Percentiles rank a stretch among this genome's conserved stretches.
Evolutionary conservation across 164 flowering plant species (phyloP).

Genomic region (Aristolochia californica): DNA sequence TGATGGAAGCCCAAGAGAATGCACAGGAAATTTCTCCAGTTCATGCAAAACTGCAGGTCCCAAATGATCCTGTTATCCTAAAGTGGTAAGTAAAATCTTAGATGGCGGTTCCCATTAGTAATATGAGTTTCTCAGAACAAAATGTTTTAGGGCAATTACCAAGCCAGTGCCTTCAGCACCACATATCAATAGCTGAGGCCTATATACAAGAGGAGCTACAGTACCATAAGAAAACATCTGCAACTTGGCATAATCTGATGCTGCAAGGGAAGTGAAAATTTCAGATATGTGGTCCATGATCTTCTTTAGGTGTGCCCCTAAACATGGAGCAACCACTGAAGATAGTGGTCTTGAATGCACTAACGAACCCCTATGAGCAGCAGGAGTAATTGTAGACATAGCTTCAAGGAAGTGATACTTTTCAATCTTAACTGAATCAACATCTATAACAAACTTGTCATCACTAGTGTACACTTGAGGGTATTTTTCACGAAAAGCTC

Average conservation of each 20-base stretch:
- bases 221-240: slow-evolving; percentile 80
- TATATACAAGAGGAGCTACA: slow-evolving; percentile 77
- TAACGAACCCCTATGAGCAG: slow-evolving; percentile 94
- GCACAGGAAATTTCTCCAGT: slow-evolving; percentile 97
- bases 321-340: slow-evolving; percentile 77
- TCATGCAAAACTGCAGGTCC: slow-evolving; percentile 99
- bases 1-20: slow-evolving; percentile 90
- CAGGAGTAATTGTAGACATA: slow-evolving; percentile 95
- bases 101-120: slow-evolving; percentile 10
- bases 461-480: slow-evolving; percentile 99
- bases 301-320: slow-evolving; percentile 56
- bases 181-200: slow-evolving; percentile 80
- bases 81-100: slow-evolving; percentile 49
- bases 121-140: slow-evolving; percentile 2
- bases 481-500: slow-evolving; percentile 95
- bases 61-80: slow-evolving; percentile 87
- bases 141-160: slow-evolving; percentile 46
- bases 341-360: slow-evolving; percentile 95
- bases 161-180: slow-evolving; percentile 80
- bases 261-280: slow-evolving; percentile 53
- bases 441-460: slow-evolving; percentile 92
- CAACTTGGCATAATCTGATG: slow-evolving; percentile 50
- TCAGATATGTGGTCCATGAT: slow-evolving; percentile 60
- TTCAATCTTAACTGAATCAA: slow-evolving; percentile 80
- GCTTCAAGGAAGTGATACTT: slow-evolving; percentile 89